Evolutionary conservation across 176 grass and related monocot species (phyloP).

Genomic region (Aegilops bicornis): DNA sequence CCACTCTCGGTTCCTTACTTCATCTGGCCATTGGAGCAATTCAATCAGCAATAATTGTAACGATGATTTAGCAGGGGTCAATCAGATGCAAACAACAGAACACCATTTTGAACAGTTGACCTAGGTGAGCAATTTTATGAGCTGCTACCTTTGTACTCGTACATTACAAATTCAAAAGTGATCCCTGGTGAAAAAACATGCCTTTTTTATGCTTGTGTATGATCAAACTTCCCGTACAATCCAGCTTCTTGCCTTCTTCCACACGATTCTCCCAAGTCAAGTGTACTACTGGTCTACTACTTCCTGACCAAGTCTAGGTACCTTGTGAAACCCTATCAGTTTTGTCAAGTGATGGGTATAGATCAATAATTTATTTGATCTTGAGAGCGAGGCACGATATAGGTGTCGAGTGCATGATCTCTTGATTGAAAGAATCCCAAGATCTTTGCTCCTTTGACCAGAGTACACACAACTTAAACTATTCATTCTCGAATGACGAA

Average conservation of each 20-base stretch:
- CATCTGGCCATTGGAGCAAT: too few species aligned
- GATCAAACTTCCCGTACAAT: too few species aligned
- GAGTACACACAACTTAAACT: neutral
- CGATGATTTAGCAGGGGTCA: neutral
- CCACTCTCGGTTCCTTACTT: too few species aligned
- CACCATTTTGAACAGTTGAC: neutral
- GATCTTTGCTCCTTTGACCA: conserved; percentile 15
- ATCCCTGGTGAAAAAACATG: neutral
- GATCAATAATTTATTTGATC: too few species aligned
- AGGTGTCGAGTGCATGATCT: neutral
- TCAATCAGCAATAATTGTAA: too few species aligned
- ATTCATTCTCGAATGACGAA: neutral
- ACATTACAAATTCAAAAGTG: neutral
- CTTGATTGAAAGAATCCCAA: neutral
- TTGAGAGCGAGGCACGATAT: neutral
- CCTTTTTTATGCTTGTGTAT: too few species aligned
- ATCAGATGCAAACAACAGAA: neutral
- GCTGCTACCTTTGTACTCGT: too few species aligned
- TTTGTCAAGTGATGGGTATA: too few species aligned
- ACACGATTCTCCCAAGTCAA: neutral
- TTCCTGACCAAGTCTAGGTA: too few species aligned
- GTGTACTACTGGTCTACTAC: neutral
- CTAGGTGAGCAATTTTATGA: too few species aligned
- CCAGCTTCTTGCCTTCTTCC: too few species aligned
- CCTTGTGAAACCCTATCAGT: neutral